These are phyloP conservation scores for Ochromonas danica DNA, from an alignment of 108 stramenopile genomes.

Conservation along the genomic window DNA sequence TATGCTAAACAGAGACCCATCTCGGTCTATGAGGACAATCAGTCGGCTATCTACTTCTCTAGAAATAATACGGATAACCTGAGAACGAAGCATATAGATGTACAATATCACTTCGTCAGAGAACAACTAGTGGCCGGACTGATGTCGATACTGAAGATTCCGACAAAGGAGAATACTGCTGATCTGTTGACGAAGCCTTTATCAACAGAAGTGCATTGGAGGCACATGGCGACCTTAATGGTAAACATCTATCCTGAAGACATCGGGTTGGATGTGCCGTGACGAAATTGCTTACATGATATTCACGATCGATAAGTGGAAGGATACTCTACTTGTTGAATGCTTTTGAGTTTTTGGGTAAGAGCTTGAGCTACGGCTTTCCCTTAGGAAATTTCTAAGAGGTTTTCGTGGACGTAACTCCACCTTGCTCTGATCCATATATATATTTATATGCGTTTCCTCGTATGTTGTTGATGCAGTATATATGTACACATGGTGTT, in stretches of 20 bases:
- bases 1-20: not conserved
- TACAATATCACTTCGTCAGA: not conserved
- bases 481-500: conserved; percentile 17
- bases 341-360: conserved; percentile 16
- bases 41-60: not conserved
- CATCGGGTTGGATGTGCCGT: conserved; percentile 13
- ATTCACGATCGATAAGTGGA: conserved; percentile 15
- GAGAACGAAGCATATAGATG: not conserved
- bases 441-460: conserved; percentile 17
- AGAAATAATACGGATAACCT: not conserved
- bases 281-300: conserved; percentile 16
- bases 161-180: conserved; percentile 15
- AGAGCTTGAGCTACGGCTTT: conserved; percentile 14
- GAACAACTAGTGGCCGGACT: conserved; percentile 18
- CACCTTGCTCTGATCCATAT: conserved; percentile 15
- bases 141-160: conserved; percentile 15
- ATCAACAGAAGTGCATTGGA: conserved; percentile 15
- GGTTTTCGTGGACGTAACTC: conserved; percentile 14
- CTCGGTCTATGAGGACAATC: not conserved
- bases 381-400: conserved; percentile 16
- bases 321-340: conserved; percentile 10
- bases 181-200: conserved; percentile 15
- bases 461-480: conserved; percentile 15
- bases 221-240: conserved; percentile 13
- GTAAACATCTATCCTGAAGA: conserved; percentile 16